A percentile compares a stretch with the other conserved stretches of the same genome.
phyloP scores from a whole-genome alignment of 2,329 filamentous ascomycete species.

The Talaromyces sp. region DNA sequence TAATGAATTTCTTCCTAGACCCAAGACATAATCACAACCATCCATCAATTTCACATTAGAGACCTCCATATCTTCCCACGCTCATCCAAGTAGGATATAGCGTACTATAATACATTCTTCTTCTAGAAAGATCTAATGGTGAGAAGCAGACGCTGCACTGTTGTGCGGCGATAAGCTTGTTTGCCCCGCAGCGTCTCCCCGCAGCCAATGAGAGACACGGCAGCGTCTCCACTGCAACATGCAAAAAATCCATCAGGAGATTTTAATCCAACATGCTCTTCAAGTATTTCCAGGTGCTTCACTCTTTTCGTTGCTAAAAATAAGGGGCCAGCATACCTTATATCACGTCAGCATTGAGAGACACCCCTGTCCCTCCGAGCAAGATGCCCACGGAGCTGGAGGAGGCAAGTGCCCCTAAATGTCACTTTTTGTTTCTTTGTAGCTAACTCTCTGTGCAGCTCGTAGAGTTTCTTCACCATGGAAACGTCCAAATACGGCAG shows the following conservation, averaged over 20 bases:
- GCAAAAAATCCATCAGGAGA: background rate
- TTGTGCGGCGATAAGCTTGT: background rate
- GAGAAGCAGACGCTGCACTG: background rate
- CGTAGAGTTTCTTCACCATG: slow-evolving; percentile 87
- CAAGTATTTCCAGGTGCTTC: background rate
- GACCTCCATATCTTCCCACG: background rate
- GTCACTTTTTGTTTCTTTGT: background rate
- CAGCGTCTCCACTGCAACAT: background rate
- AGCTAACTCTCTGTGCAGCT: slow-evolving; percentile 49
- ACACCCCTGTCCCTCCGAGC: slow-evolving; percentile 77
- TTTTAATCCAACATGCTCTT: slow-evolving; percentile 28
- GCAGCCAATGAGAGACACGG: background rate
- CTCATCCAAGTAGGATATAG: background rate
- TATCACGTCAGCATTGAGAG: slow-evolving; percentile 58
- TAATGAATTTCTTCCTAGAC: background rate
- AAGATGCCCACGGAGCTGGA: slow-evolving; percentile 71
- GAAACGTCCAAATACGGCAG: slow-evolving; percentile 83
- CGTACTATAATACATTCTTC: background rate
- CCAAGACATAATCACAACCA: background rate
- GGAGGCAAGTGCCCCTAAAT: slow-evolving; percentile 50
- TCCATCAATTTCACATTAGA: background rate
- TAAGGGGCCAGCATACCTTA: background rate
- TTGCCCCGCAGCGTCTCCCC: background rate
- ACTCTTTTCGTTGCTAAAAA: background rate
- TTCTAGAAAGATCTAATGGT: background rate